These are phyloP conservation scores for Xylaria telfairii DNA, from an alignment of 495 filamentous ascomycete genomes.

Conservation along the genomic window DNA sequence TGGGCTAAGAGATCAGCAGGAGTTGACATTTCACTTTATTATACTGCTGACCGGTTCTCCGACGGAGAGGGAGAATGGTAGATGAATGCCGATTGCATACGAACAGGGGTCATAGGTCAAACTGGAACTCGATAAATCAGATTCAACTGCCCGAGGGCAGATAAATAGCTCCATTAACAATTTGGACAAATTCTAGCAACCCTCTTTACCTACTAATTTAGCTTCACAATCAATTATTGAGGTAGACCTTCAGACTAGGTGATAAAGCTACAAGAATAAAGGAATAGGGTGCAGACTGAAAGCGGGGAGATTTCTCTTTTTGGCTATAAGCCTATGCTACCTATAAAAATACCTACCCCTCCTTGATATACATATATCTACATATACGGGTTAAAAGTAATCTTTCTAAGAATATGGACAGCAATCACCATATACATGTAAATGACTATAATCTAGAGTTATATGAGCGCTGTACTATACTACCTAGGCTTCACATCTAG, in stretches of 20 bases:
- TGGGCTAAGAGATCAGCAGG: not conserved
- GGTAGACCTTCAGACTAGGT: not conserved
- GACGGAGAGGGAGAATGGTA: not conserved
- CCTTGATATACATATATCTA: no score
- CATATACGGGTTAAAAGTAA: no score
- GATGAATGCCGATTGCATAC: not conserved
- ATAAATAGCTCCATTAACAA: not conserved
- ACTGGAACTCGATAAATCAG: not conserved
- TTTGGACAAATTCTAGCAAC: not conserved
- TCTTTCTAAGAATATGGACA: no score
- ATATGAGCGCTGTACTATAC: no score
- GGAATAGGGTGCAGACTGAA: not conserved
- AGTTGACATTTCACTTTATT: not conserved
- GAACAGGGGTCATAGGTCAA: not conserved
- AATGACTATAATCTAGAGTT: no score
- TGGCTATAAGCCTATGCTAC: no score
- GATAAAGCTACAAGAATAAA: not conserved
- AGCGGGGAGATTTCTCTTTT: not conserved
- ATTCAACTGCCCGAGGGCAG: not conserved
- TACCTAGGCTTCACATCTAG: no score
- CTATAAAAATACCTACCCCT: no score
- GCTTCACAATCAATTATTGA: not conserved
- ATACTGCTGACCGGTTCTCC: not conserved
- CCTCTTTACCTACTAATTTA: not conserved
- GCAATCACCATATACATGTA: no score